Conservation (phyloP, 176 grass and related monocot genomes). For the Zea luxurians region DNA sequence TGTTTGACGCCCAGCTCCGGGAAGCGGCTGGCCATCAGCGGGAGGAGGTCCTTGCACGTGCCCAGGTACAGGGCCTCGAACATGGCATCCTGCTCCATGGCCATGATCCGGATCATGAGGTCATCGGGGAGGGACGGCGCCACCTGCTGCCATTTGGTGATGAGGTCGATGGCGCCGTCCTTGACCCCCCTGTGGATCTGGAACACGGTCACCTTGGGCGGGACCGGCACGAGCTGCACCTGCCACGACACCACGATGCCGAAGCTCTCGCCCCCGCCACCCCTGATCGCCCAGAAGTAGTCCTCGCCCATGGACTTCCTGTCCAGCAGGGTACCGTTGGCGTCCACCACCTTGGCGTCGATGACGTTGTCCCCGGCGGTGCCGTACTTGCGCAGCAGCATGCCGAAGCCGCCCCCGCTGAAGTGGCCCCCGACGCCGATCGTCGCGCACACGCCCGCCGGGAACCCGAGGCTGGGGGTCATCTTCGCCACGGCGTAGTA, state of each 20-base stretch:
- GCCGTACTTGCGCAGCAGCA: slow-evolving; percentile 55
- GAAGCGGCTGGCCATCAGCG: slow-evolving; percentile 1
- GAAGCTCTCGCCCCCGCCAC: slow-evolving; percentile 55
- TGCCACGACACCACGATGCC: slow-evolving; percentile 60
- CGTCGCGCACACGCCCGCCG: slow-evolving; percentile 58
- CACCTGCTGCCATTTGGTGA: slow-evolving; percentile 53
- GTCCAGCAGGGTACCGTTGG: slow-evolving; percentile 46
- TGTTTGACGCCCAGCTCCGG: slow-evolving; percentile 41
- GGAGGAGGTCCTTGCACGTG: slow-evolving; percentile 32
- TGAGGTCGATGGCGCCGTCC: slow-evolving; percentile 37
- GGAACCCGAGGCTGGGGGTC: slow-evolving; percentile 31
- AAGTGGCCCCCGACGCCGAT: slow-evolving; percentile 65
- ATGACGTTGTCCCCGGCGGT: slow-evolving; percentile 57
- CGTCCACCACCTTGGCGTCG: slow-evolving; percentile 59
- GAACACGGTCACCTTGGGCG: slow-evolving; percentile 40
- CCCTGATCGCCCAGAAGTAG: slow-evolving; percentile 54
- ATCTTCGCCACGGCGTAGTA: slow-evolving; percentile 44
- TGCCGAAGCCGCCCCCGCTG: slow-evolving; percentile 64
- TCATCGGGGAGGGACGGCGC: slow-evolving; percentile 31
- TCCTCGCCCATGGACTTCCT: slow-evolving; percentile 54
- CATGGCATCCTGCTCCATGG: background rate
- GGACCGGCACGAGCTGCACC: slow-evolving; percentile 38
- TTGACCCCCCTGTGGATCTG: slow-evolving; percentile 21
- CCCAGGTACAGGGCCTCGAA: slow-evolving; percentile 53
- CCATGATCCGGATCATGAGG: slow-evolving; percentile 47